phyloP scores from a whole-genome alignment of 1,284 basidiomycete species.

The Farysia itapuensis region DNA sequence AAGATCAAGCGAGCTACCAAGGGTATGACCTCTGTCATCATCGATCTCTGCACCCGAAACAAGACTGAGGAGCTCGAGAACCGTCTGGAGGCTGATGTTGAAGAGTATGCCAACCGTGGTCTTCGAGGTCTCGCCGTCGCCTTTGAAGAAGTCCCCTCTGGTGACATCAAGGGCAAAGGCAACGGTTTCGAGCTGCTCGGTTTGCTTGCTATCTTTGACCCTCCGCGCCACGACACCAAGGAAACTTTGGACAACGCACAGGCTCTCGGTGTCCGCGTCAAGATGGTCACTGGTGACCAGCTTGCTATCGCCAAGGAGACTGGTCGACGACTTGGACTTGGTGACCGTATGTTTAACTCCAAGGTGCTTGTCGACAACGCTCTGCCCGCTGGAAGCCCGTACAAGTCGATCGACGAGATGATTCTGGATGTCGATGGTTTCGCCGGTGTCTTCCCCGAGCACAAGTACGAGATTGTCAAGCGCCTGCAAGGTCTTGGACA shows the following conservation, averaged over 20 bases:
- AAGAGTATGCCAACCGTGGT: conserved; percentile 92
- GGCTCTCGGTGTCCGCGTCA: conserved; percentile 93
- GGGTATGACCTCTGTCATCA: conserved; percentile 96
- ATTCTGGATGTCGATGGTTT: conserved; percentile 83
- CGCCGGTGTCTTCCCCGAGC: conserved; percentile 94
- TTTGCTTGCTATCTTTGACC: conserved; percentile 95
- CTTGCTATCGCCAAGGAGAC: conserved; percentile 99
- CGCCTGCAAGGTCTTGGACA: conserved; percentile 78
- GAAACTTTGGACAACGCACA: conserved; percentile 97
- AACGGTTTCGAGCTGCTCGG: conserved; percentile 97
- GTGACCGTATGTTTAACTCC: conserved; percentile 95
- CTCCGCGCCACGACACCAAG: conserved; percentile 96
- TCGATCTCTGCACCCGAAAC: conserved; percentile 84
- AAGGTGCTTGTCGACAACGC: conserved; percentile 92
- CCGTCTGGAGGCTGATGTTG: conserved; percentile 87
- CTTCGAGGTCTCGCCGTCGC: conserved; percentile 96
- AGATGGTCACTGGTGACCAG: conserved; percentile 99
- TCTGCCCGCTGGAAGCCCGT: conserved; percentile 72
- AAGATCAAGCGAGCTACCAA: conserved; percentile 97
- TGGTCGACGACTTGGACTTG: conserved; percentile 90
- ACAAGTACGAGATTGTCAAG: conserved; percentile 92
- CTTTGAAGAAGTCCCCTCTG: conserved; percentile 80
- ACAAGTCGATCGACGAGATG: conserved; percentile 81
- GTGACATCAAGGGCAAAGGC: conserved; percentile 76
- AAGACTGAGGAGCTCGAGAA: conserved; percentile 90